phyloP scores from a whole-genome alignment of 1,284 basidiomycete species.

The Pholiota adiposa region DNA sequence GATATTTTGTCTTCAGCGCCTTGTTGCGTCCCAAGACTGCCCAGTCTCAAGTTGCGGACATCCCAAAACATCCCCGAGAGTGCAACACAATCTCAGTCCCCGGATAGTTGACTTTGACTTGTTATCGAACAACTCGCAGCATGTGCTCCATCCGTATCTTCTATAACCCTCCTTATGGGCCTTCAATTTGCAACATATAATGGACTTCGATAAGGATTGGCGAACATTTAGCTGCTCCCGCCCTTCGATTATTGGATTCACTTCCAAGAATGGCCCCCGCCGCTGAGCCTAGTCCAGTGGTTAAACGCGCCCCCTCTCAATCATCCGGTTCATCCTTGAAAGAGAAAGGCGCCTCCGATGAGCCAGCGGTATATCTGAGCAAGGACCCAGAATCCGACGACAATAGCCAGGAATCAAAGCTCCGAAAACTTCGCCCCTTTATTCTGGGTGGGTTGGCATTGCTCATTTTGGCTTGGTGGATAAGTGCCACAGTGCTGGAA shows the following conservation, averaged over 20 bases:
- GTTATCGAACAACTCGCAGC: slow-evolving; percentile 6
- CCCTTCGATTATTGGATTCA: not conserved
- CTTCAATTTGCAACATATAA: slow-evolving; percentile 6
- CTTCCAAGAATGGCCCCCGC: too few relatives aligned
- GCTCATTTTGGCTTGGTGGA: slow-evolving; percentile 79
- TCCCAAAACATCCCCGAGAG: not conserved
- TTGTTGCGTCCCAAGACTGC: not conserved
- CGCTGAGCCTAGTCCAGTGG: too few relatives aligned
- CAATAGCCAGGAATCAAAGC: too few relatives aligned
- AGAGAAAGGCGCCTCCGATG: not conserved
- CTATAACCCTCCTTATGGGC: slow-evolving; percentile 4
- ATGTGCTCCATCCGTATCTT: slow-evolving; percentile 2
- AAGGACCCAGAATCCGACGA: slow-evolving; percentile 7
- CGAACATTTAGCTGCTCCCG: not conserved
- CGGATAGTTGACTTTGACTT: slow-evolving; percentile 1
- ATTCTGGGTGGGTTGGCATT: slow-evolving; percentile 56
- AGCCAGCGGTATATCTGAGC: slow-evolving; percentile 9
- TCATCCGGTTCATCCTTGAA: too few relatives aligned
- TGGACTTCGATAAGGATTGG: not conserved
- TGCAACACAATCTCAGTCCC: not conserved
- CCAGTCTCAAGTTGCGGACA: not conserved
- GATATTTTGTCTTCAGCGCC: too few relatives aligned
- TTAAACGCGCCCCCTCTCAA: too few relatives aligned
- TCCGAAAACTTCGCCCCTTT: slow-evolving; percentile 40
- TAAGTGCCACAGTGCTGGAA: slow-evolving; percentile 66